Evolutionary conservation across 768 basidiomycete genomes (phyloP), one percentile per base, ranked within the genome.

Genomic region (Auricularia heimuer): DNA sequence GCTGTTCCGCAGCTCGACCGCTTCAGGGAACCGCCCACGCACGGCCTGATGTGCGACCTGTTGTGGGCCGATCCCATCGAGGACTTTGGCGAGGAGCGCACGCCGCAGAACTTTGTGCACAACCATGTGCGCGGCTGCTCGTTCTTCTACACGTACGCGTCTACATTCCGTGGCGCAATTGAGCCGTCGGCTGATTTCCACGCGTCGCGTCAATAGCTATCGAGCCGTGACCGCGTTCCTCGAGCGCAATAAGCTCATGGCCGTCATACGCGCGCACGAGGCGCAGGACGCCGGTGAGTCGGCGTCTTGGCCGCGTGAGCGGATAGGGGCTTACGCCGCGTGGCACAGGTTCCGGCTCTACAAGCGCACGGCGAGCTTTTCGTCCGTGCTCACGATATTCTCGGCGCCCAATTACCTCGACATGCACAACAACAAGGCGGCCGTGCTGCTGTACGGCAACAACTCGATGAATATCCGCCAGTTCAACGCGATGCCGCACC

Each of bases 381-480:
- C 95, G 0, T 92, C 92, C 0, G 91, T 98, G 37, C 97, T 98
- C 78, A 98, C 95, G 44, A 92, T 99, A 69, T 99, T 99, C 79
- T 93, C 91, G 18, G 96, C 95, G 1, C 96, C 96, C 11, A 95
- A 97, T 73, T 98, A 97, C 74, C 85, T 97, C 67, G 96, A 98
- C 73, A 90, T 92, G 18, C 97, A 98, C 76, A 89, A 92, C 75
- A 99, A 99, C 76, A 92, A 94, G 66, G 96, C 91, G 0, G 96
- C 96, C 2, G 91, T 99, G 18, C 86, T 98, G 75, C 97, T 97
- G 76, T 98, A 98, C 73, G 92, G 90, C 69, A 94, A 94, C 75
- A 95, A 94, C 77, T 94, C 91, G 64, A 94, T 97, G 79, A 97
- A 93, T 62, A 96, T 98, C 66, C 83, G 94, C 65, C 92, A 94